A percentile compares a stretch with the other conserved stretches of the same genome.
These are phyloP conservation scores for Scleromitrula shiraiana DNA, from an alignment of 2,329 filamentous ascomycete species.

Conservation along the genomic window DNA sequence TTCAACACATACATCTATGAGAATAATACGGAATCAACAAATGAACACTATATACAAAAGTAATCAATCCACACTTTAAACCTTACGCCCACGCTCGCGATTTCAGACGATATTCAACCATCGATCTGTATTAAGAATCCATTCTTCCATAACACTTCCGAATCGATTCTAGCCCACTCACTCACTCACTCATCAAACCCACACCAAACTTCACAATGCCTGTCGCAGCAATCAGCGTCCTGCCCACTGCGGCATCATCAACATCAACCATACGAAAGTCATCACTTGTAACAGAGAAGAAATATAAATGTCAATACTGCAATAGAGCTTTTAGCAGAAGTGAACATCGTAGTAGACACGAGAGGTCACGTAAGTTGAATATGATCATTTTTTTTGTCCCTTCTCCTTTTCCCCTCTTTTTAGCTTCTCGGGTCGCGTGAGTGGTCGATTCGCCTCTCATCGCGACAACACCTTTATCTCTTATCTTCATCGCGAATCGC, in stretches of 20 bases:
- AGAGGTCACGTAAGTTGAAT: slow-evolving; percentile 98
- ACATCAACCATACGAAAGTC: slow-evolving; percentile 64
- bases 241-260: slow-evolving; percentile 56
- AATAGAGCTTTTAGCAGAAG: slow-evolving; percentile 94
- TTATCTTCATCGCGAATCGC: not conserved
- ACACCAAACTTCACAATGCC: slow-evolving; percentile 54
- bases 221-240: slow-evolving; percentile 47
- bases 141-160: not conserved
- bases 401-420: slow-evolving; percentile 13
- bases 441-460: not conserved
- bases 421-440: slow-evolving; percentile 14
- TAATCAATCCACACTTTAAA: slow-evolving; percentile 60
- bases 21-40: slow-evolving; percentile 40
- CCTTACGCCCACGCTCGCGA: slow-evolving; percentile 42
- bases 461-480: not conserved
- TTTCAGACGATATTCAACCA: slow-evolving; percentile 31
- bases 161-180: slow-evolving; percentile 6
- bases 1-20: slow-evolving; percentile 45
- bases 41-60: slow-evolving; percentile 43
- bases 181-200: no score
- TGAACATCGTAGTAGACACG: slow-evolving; percentile 93
- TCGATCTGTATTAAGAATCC: slow-evolving; percentile 26
- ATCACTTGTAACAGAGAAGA: slow-evolving; percentile 78
- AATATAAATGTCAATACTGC: slow-evolving; percentile 99
- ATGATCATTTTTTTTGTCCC: slow-evolving; percentile 14